Evolutionary conservation across 202 grass and related monocot species (phyloP).

Genomic region (Tripidium arundinaceum): DNA sequence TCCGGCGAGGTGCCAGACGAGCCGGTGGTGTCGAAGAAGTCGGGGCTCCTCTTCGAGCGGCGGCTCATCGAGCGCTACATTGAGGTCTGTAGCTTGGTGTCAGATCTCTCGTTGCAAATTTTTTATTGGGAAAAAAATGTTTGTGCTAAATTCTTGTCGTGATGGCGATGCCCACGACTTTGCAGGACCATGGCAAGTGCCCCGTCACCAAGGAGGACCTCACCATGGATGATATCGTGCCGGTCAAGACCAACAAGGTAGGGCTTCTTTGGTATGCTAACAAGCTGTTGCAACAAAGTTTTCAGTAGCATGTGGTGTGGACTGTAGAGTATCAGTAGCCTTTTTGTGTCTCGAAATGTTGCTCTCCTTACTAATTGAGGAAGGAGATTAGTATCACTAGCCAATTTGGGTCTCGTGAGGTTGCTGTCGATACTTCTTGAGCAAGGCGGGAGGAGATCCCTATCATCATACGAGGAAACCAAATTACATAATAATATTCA

Average conservation of each 20-base stretch:
- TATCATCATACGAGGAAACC: neutral
- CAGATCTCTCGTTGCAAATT: neutral
- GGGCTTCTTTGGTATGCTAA: neutral
- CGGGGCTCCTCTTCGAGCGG: conserved; percentile 83
- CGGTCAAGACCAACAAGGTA: conserved; percentile 96
- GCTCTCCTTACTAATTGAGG: neutral
- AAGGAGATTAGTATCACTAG: neutral
- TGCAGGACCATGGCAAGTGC: conserved; percentile 84
- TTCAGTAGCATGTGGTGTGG: neutral
- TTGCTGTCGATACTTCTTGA: neutral
- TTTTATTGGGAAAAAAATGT: neutral
- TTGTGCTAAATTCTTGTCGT: neutral
- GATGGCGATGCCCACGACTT: neutral
- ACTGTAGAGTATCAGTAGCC: neutral
- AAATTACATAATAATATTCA: neutral
- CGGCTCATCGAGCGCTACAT: conserved; percentile 86
- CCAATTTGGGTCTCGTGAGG: neutral
- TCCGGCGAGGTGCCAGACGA: conserved; percentile 96
- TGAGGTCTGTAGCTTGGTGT: conserved; percentile 37
- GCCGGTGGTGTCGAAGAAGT: conserved; percentile 95
- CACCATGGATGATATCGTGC: conserved; percentile 74
- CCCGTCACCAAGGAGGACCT: conserved; percentile 96
- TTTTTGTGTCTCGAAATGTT: neutral
- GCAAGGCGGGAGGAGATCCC: neutral
- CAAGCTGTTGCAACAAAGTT: neutral